phyloP scores from a whole-genome alignment of 805 yeast species.

The Isabelozyma heimii region DNA sequence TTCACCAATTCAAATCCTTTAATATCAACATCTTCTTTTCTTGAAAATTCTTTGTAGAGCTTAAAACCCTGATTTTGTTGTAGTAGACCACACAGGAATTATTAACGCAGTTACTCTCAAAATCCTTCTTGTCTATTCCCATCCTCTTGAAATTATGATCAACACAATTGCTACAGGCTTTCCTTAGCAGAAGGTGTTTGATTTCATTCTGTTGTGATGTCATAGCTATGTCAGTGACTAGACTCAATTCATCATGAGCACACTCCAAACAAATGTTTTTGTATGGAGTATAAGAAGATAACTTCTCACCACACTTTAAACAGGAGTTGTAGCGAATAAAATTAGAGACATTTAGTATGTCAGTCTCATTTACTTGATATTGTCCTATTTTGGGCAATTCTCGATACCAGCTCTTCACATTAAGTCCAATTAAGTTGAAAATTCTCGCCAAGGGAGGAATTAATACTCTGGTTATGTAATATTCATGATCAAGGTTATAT shows the following conservation, averaged over 20 bases:
- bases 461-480: conserved; percentile 78
- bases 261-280: conserved; percentile 18
- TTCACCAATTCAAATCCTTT: conserved; percentile 8
- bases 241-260: conserved; percentile 27
- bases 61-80: conserved; percentile 43
- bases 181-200: conserved; percentile 8
- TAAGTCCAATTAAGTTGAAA: conserved; percentile 79
- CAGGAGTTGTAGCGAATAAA: conserved; percentile 18
- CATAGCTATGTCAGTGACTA: conserved; percentile 16
- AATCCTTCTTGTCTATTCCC: conserved; percentile 7
- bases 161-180: conserved; percentile 20
- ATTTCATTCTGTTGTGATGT: conserved; percentile 20
- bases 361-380: neutral
- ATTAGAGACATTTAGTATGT: conserved; percentile 8
- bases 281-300: conserved; percentile 1
- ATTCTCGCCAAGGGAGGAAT: conserved; percentile 89
- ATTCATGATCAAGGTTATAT: conserved; percentile 69
- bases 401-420: conserved; percentile 70
- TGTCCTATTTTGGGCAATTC: conserved; percentile 51
- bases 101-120: conserved; percentile 46
- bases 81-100: conserved; percentile 66
- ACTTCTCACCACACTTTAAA: conserved; percentile 21
- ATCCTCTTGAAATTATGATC: conserved; percentile 10
- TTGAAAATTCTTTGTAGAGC: conserved; percentile 15
- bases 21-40: conserved; percentile 5